Conservation (phyloP, 2,329 filamentous ascomycete species). For the Stachybotrys chartarum region DNA sequence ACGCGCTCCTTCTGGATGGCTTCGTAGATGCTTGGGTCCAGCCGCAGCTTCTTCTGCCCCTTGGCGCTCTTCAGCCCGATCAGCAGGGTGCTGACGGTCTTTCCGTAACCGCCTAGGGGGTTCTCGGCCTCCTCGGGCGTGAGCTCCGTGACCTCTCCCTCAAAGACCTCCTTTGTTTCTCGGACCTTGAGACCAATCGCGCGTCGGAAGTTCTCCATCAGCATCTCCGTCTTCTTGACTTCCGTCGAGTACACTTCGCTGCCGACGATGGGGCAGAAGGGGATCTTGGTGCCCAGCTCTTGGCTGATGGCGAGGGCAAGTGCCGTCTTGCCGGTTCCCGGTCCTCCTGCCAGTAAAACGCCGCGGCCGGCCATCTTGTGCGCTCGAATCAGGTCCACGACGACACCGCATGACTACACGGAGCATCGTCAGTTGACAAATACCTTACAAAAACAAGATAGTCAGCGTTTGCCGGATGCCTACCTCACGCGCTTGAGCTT, state of each 20-base stretch:
- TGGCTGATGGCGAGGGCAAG: constrained; percentile 93
- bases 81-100: constrained; percentile 92
- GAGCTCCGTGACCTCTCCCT: constrained; percentile 95
- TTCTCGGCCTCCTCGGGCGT: constrained; percentile 98
- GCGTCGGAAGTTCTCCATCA: constrained; percentile 98
- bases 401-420: constrained; percentile 77
- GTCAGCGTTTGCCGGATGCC: constrained; percentile 9
- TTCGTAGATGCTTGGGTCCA: constrained; percentile 98
- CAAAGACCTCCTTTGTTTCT: constrained; percentile 98
- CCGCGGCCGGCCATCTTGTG: constrained; percentile 98
- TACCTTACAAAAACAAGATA: not conserved
- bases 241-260: constrained; percentile 97
- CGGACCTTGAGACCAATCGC: constrained; percentile 95
- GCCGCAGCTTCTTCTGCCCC: constrained; percentile 93
- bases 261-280: constrained; percentile 95
- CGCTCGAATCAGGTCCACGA: constrained; percentile 89
- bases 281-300: constrained; percentile 95
- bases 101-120: constrained; percentile 90
- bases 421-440: not conserved
- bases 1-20: constrained; percentile 98
- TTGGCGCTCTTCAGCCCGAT: constrained; percentile 93
- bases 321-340: constrained; percentile 95
- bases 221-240: constrained; percentile 97
- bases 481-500: constrained; percentile 82
- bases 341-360: constrained; percentile 86